Conservation (phyloP, 495 filamentous ascomycete species). For the Penicillium antarcticum region DNA sequence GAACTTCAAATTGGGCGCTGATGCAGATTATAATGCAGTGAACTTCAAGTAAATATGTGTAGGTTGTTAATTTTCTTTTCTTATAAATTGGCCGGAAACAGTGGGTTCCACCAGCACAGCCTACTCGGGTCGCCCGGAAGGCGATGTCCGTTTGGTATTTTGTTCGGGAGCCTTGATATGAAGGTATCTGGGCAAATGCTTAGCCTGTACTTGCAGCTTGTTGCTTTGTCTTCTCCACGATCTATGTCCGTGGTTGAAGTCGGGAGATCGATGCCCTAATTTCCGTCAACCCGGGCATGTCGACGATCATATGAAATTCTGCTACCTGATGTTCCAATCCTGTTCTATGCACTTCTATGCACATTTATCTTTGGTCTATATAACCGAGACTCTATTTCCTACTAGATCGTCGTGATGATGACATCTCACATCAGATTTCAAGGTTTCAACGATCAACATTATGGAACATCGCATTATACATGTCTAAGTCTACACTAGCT, state of each 20-base stretch:
- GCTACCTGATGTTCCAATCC: too few relatives aligned
- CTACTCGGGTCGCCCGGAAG: constrained; percentile 30
- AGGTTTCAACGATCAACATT: too few relatives aligned
- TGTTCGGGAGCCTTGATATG: not conserved
- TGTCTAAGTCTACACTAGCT: too few relatives aligned
- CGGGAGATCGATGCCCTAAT: constrained; percentile 16
- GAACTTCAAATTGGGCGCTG: too few relatives aligned
- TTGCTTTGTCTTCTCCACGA: not conserved
- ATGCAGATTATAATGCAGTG: too few relatives aligned
- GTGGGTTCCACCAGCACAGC: constrained; percentile 39
- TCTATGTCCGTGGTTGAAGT: constrained; percentile 1
- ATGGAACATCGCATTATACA: too few relatives aligned
- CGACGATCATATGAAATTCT: too few relatives aligned
- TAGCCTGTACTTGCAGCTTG: not conserved
- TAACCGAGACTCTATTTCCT: too few relatives aligned
- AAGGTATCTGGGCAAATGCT: not conserved
- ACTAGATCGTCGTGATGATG: too few relatives aligned
- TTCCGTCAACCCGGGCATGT: not conserved
- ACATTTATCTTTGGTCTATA: too few relatives aligned
- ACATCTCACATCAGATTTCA: not conserved
- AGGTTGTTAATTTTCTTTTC: not conserved
- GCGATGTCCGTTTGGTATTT: constrained; percentile 3
- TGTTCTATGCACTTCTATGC: too few relatives aligned
- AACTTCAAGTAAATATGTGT: too few relatives aligned
- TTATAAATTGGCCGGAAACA: constrained; percentile 11